Evolutionary conservation across 1,284 basidiomycete species (phyloP).

Genomic region (Cryptococcus sp.): DNA sequence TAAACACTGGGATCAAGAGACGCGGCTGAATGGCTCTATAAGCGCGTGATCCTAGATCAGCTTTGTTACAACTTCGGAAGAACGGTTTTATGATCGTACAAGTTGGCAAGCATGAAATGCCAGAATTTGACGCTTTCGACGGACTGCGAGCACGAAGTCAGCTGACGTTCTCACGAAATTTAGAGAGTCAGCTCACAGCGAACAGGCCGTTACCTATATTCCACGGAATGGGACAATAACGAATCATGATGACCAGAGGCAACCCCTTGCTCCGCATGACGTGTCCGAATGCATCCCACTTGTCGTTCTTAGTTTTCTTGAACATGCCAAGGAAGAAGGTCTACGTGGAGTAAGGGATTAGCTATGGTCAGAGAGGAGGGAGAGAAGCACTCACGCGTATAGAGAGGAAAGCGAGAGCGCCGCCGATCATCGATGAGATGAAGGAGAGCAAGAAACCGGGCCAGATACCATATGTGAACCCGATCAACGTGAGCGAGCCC

Average conservation of each 20-base stretch:
- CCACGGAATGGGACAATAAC: constrained; percentile 53
- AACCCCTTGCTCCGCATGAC: constrained; percentile 51
- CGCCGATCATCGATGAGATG: constrained; percentile 40
- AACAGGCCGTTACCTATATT: constrained; percentile 51
- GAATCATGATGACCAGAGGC: constrained; percentile 51
- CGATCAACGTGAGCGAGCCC: constrained; percentile 48
- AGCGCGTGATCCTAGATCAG: neutral
- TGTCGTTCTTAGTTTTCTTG: constrained; percentile 32
- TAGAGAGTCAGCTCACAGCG: constrained; percentile 36
- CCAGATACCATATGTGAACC: constrained; percentile 51
- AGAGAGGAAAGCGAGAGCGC: constrained; percentile 44
- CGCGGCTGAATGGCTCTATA: constrained; percentile 40
- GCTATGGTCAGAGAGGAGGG: neutral
- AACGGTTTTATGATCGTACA: constrained; percentile 21
- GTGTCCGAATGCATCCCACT: constrained; percentile 52
- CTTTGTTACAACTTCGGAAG: neutral
- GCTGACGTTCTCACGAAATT: neutral
- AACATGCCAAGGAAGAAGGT: constrained; percentile 50
- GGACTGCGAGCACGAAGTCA: constrained; percentile 25
- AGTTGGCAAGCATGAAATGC: constrained; percentile 50
- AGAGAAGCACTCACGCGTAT: constrained; percentile 36
- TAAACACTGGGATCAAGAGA: constrained; percentile 50
- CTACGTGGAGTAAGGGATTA: constrained; percentile 17
- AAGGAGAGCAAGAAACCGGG: constrained; percentile 43
- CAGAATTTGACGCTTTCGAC: constrained; percentile 49